A percentile compares a stretch with the other conserved stretches of the same genome.
Conservation (phyloP, 345 rosid genomes). For the Salix koriyanagi region DNA sequence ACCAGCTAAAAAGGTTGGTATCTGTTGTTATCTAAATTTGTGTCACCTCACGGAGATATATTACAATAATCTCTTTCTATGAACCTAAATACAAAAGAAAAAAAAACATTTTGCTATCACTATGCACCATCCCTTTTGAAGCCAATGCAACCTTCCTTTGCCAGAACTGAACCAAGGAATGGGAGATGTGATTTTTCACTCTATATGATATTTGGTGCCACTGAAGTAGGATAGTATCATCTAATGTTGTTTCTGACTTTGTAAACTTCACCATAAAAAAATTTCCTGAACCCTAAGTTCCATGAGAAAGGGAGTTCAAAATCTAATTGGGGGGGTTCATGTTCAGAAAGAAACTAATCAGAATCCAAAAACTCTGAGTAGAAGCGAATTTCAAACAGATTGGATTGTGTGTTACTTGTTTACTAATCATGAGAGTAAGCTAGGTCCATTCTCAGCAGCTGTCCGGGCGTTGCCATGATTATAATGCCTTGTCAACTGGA, state of each 20-base stretch:
- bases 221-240: not conserved
- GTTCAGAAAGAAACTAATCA: not conserved
- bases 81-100: not conserved
- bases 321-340: not conserved
- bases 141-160: constrained; percentile 8
- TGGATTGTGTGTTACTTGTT: not conserved
- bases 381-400: constrained; percentile 2
- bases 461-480: constrained; percentile 63
- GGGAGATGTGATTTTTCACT: not conserved
- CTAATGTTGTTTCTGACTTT: constrained; percentile 9
- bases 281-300: not conserved
- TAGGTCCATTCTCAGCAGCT: constrained; percentile 78
- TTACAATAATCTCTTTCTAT: not conserved
- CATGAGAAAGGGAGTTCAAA: not conserved
- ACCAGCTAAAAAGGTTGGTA: not conserved
- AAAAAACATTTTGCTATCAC: constrained; percentile 4
- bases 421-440: constrained; percentile 53
- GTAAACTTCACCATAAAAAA: not conserved
- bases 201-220: not conserved
- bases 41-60: not conserved
- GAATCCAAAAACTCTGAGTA: not conserved
- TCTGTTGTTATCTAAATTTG: not conserved
- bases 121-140: constrained; percentile 3
- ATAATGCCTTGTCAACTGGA: constrained; percentile 73
- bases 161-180: constrained; percentile 15